phyloP scores from a whole-genome alignment of 2,329 filamentous ascomycete species.

The Fusarium oxysporum region DNA sequence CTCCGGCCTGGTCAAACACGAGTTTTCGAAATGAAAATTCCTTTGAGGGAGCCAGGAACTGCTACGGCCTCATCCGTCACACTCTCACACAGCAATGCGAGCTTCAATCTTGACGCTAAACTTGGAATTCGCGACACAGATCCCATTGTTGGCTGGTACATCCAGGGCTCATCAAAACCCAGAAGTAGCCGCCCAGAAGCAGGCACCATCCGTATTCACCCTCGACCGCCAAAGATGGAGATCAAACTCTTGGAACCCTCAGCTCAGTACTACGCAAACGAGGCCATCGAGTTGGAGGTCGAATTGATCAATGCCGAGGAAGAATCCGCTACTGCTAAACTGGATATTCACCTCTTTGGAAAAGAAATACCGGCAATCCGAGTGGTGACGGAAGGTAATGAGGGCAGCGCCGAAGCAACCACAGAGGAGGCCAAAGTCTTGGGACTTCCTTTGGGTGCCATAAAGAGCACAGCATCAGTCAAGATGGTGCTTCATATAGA shows the following conservation, averaged over 20 bases:
- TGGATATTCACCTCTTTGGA: constrained; percentile 77
- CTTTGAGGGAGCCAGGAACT: constrained; percentile 85
- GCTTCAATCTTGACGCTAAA: constrained; percentile 75
- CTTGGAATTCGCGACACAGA: constrained; percentile 63
- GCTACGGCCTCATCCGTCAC: constrained; percentile 73
- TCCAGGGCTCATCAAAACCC: constrained; percentile 56
- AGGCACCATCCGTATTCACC: constrained; percentile 76
- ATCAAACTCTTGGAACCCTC: constrained; percentile 72
- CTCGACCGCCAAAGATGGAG: constrained; percentile 92
- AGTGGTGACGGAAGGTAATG: constrained; percentile 53
- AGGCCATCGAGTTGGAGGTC: constrained; percentile 75
- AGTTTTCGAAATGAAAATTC: constrained; percentile 77
- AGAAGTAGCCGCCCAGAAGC: constrained; percentile 62
- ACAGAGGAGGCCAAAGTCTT: constrained; percentile 58
- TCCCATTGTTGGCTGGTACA: constrained; percentile 63
- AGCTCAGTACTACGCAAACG: constrained; percentile 86
- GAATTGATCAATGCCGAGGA: constrained; percentile 86
- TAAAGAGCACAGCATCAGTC: constrained; percentile 59
- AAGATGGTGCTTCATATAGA: constrained; percentile 62
- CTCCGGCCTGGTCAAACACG: constrained; percentile 75
- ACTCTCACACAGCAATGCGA: constrained; percentile 71
- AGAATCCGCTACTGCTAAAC: constrained; percentile 76
- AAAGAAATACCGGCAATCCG: constrained; percentile 61
- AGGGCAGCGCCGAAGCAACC: constrained; percentile 49
- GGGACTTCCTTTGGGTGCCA: constrained; percentile 59